Evolutionary conservation across 2,329 filamentous ascomycete genomes (phyloP), one percentile per base, ranked within the genome.

Genomic region (Monosporascus ibericus): DNA sequence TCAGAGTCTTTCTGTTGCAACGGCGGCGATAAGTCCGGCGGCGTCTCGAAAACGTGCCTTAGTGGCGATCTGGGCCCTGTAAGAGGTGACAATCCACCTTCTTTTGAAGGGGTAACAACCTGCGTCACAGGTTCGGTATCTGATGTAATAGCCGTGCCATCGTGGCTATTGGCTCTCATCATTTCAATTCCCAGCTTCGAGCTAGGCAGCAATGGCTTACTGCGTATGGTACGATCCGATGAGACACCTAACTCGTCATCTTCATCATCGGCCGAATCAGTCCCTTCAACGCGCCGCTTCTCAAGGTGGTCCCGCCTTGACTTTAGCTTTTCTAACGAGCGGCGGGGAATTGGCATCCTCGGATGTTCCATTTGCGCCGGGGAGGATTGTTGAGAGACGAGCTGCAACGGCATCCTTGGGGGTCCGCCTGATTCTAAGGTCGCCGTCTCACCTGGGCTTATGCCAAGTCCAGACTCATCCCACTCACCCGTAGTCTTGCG

Each of bases 141-240:
- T 3, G 78, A 77, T 11, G 72, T 69, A 14, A 79, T 49, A 1
- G 75, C 75, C 51, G 89, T 81, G 64, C 92, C 96, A 48, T 95
- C 92, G 62, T 92, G 87, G 65, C 90, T 96, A 68, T 96, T 95
- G 20, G 92, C 95, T 47, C 92, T 85, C 90, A 96, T 92, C 92
- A 97, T 96, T 69, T 97, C 92, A 48, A 91, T 94, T 2, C 91
- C 91, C 2, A 97, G 80, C 69, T 96, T 96, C 0, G 91, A 96
- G 50, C 87, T 88, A 14, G 88, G 86, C 24, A 88, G 78, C 38
- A 77, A 75, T 17, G 74, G 71, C 58, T 84, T 84, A 54, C 72
- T 75, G 38, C 80, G 75, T 40, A 74, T 58, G 55, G 62, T 78
- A 59, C 48, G 73, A 38, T 67, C 65, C 20, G 60, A 63, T 34